Base-by-base conservation (phyloP, 1,284 basidiomycete species). In the Volvariella volvacea region DNA sequence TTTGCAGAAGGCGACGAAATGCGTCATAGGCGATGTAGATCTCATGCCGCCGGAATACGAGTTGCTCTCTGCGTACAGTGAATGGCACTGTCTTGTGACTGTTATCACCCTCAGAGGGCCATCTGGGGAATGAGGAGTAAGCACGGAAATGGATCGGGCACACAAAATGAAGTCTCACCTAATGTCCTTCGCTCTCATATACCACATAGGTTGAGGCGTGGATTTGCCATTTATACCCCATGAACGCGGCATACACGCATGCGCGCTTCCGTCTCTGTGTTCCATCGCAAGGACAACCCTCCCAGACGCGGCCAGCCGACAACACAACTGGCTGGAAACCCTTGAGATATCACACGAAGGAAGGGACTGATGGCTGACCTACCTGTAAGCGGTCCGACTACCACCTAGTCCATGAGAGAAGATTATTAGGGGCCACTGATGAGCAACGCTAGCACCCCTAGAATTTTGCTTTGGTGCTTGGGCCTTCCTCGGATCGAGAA, bases 361-460 rank as follows among this genome's bases (percentile, higher is more conserved):
- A 44, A 43, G 33, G 45, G 10, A 22, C 20, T 32, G 15, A 12
- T n/a, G 2, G 15, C 9, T 17, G 31, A 49, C 56, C 31, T 47
- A 78, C 80, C 78, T 84, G 58, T 90, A 91, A 1, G 78, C 76
- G 1, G 78, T 85, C 17, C 79, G 67, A 33, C 75, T 79, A 1
- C 88, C 88, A n/a, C 78, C 82, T 9, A 92, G 70, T 15, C 89
- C 88, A 64, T 91, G 88, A 14, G 83, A 88, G 62, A 90, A 90
- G 38, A 90, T 73, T 22, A 88, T 74, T 12, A 91, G 68, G 0
- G 86, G 84, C 78, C 83, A 87, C 34, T 70, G 66, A 31, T 59
- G n/a, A n/a, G n/a, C 57, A 20, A 43, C 48, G 48, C 34, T 50
- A 43, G 12, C 41, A 42, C 33, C 31, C 42, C 19, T 37, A 19